A percentile compares a stretch with the other conserved stretches of the same genome.
Conservation (phyloP, 2,329 filamentous ascomycete species). For the Orbilia blumenaviensis region DNA sequence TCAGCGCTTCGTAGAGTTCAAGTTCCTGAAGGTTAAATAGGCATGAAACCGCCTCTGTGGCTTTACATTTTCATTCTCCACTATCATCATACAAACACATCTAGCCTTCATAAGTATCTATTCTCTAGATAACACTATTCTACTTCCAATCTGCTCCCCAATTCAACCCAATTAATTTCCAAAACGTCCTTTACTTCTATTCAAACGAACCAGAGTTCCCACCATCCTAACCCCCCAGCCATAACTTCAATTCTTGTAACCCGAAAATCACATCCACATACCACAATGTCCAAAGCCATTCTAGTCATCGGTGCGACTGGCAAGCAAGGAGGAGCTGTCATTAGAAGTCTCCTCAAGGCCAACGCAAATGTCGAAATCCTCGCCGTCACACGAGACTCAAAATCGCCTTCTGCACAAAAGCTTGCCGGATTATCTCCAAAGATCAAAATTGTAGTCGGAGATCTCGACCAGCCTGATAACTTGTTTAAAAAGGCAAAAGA, state of each 20-base stretch:
- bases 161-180: too few species aligned
- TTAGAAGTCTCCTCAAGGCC: conserved; percentile 62
- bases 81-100: background rate
- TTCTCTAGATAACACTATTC: too few species aligned
- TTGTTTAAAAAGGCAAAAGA: conserved; percentile 65
- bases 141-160: too few species aligned
- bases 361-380: conserved; percentile 65
- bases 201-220: too few species aligned
- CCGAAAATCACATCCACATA: background rate
- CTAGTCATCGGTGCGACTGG: conserved; percentile 65
- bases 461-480: conserved; percentile 65
- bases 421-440: conserved; percentile 63
- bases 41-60: background rate
- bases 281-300: conserved; percentile 55
- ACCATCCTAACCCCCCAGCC: background rate
- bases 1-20: background rate
- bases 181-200: too few species aligned
- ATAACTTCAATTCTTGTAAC: background rate
- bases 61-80: background rate
- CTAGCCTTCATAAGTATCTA: too few species aligned
- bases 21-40: background rate
- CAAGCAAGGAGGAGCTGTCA: conserved; percentile 64
- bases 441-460: conserved; percentile 69
- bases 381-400: conserved; percentile 69
- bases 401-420: conserved; percentile 65